Evolutionary conservation across 2,329 filamentous ascomycete genomes (phyloP), one percentile per base, ranked within the genome.

Genomic region (Neofusicoccum sp.): DNA sequence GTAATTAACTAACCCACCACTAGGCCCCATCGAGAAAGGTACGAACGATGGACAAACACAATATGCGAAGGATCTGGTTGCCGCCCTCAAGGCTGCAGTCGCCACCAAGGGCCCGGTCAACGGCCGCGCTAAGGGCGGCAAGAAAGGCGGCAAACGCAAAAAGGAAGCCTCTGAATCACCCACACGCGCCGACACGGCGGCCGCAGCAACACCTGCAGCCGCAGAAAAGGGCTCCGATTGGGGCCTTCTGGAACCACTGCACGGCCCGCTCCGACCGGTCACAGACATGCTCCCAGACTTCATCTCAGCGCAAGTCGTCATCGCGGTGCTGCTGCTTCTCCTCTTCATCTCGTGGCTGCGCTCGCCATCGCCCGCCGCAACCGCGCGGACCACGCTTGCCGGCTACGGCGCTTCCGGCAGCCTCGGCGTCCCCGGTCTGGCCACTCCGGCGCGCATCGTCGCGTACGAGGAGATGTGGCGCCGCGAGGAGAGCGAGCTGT

Each of bases 391-490:
- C 62, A 20, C 20, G 20, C 20, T 20, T 20, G 20, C 36, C 9
- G 49, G 49, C 8, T 70, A 11, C 67, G 71, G 5, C 31, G 33
- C 31, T 8, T 16, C 33, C 24, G 58, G 47, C 26, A 54, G 45
- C 36, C 30, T 61, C 16, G 58, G 47, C 36, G 48, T 61, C 26
- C 69, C 75, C 0, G 75, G 75, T 14, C 69, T 79, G 60, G 69
- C 76, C 1, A 70, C 78, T 3, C 83, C 89, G 0, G 86, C 93
- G 60, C 85, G 92, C 5, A 77, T 92, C 14, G 86, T 89, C 2
- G 91, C 90, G 0, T 98, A 97, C 72, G 93, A 98, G 66, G 90
- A 96, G 75, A 89, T 98, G 70, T 99, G 93, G 93, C 83, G 86
- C 36, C 81, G 86, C 41, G 91, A 97, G 73, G 93, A 97, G 72